Conservation (phyloP, 2,329 filamentous ascomycete species). For the Calonectria hongkongensis region DNA sequence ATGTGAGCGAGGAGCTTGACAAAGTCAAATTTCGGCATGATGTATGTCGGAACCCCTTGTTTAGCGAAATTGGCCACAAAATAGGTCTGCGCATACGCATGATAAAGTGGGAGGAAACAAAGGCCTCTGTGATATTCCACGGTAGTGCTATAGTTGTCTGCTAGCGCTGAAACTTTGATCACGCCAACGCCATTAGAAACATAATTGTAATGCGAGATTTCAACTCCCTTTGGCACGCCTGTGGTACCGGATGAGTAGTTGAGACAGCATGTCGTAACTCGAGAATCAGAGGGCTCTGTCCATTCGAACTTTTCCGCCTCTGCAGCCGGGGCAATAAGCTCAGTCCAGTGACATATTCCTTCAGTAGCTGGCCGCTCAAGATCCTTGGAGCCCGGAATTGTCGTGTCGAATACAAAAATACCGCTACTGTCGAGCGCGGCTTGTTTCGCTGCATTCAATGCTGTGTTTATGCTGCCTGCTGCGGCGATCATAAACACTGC, state of each 20-base stretch:
- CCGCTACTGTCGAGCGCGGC: conserved; percentile 71
- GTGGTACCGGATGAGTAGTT: conserved; percentile 89
- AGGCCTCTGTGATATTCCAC: conserved; percentile 65
- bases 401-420: conserved; percentile 81
- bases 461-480: conserved; percentile 75
- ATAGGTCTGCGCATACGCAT: conserved; percentile 82
- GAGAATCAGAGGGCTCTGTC: conserved; percentile 71
- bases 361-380: neutral
- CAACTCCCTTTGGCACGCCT: conserved; percentile 87
- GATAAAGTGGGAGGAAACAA: conserved; percentile 85
- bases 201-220: conserved; percentile 84
- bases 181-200: conserved; percentile 81
- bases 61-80: conserved; percentile 77
- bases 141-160: conserved; percentile 65
- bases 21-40: conserved; percentile 88
- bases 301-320: conserved; percentile 71
- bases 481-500: conserved; percentile 80
- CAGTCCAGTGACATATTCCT: conserved; percentile 73
- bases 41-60: conserved; percentile 78
- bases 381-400: conserved; percentile 59
- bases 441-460: conserved; percentile 77
- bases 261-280: conserved; percentile 77
- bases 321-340: conserved; percentile 71
- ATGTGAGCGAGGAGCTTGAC: conserved; percentile 81
- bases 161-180: conserved; percentile 52